These are phyloP conservation scores for Ramalina intermedia DNA, from an alignment of 495 filamentous ascomycete species.

Conservation along the genomic window DNA sequence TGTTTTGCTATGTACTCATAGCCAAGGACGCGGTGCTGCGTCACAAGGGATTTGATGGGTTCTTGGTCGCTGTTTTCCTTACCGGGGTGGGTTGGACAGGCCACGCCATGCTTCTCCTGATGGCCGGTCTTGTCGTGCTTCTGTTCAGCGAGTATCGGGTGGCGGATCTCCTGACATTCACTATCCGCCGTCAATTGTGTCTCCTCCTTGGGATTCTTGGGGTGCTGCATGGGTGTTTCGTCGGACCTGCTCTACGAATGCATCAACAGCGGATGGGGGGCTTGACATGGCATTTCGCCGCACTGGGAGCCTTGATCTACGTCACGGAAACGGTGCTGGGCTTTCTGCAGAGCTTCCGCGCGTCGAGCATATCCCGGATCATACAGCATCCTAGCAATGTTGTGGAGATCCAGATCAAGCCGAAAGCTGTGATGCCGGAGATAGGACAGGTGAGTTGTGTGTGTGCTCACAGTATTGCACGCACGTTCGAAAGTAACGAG, in stretches of 20 bases:
- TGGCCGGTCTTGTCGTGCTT: conserved; percentile 55
- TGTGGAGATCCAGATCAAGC: conserved; percentile 76
- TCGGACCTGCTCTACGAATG: neutral
- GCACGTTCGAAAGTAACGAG: neutral
- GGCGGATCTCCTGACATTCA: conserved; percentile 64
- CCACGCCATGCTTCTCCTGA: conserved; percentile 56
- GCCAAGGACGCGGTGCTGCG: conserved; percentile 57
- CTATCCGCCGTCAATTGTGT: conserved; percentile 68
- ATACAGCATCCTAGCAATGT: conserved; percentile 75
- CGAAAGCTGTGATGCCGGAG: conserved; percentile 58
- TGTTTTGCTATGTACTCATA: conserved; percentile 71
- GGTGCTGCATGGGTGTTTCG: conserved; percentile 33
- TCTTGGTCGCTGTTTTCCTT: conserved; percentile 50
- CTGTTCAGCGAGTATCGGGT: conserved; percentile 51
- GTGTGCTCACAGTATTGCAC: neutral
- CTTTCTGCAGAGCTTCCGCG: conserved; percentile 56
- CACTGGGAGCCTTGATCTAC: conserved; percentile 59
- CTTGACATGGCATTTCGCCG: conserved; percentile 54
- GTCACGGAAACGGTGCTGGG: conserved; percentile 54
- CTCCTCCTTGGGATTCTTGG: conserved; percentile 71
- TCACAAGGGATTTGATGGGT: conserved; percentile 57
- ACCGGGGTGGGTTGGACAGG: conserved; percentile 69
- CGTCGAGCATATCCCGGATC: conserved; percentile 69
- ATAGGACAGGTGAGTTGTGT: conserved; percentile 43
- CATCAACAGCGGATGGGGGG: neutral